phyloP scores from a whole-genome alignment of 1,139 yeast species.

The Magnusiomyces magnusii region DNA sequence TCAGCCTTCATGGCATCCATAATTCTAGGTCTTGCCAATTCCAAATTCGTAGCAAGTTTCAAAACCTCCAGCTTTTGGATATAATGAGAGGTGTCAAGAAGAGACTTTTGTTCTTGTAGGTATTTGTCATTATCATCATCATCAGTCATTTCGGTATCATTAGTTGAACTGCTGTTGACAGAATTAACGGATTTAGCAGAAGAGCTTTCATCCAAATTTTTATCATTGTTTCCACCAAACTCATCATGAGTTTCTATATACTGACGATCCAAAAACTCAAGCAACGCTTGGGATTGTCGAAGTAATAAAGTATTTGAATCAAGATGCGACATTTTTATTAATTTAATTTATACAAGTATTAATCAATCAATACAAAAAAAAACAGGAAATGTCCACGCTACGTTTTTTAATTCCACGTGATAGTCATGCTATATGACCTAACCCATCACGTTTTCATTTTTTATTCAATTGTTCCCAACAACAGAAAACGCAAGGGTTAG shows the following conservation, averaged over 20 bases:
- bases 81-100: neutral
- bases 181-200: neutral
- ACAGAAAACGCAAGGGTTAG: no score
- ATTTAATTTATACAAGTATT: neutral
- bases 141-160: neutral
- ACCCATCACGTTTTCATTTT: no score
- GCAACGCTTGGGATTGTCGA: conserved; percentile 1
- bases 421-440: no score
- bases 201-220: neutral
- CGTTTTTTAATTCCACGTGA: no score
- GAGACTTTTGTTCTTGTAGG: no score
- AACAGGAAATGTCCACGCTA: no score
- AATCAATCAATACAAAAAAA: neutral
- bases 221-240: neutral
- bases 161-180: neutral
- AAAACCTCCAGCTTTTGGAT: conserved; percentile 5
- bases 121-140: no score
- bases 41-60: conserved; percentile 5
- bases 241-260: neutral
- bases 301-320: neutral
- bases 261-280: neutral
- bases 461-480: no score
- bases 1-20: neutral
- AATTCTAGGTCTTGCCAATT: neutral
- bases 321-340: neutral